phyloP scores from a whole-genome alignment of 768 basidiomycete species.

The Coprinellus aureogranulatus region DNA sequence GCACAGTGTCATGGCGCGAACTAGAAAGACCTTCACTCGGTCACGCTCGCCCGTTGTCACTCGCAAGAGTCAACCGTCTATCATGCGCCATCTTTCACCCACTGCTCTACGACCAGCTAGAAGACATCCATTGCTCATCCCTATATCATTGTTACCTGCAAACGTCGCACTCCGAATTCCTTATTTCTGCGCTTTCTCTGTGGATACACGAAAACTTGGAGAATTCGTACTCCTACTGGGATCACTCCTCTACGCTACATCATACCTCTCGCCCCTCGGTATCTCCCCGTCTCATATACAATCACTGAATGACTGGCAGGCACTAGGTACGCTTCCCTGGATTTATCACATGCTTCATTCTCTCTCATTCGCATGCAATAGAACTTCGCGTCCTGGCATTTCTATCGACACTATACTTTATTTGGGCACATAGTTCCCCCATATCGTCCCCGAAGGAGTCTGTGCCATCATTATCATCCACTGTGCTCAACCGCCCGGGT shows the following conservation, averaged over 20 bases:
- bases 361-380: conserved; percentile 21
- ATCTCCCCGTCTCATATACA: conserved; percentile 24
- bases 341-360: neutral
- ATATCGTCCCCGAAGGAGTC: conserved; percentile 16
- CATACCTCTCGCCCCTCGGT: conserved; percentile 36
- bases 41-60: conserved; percentile 63
- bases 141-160: conserved; percentile 45
- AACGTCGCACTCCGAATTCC: conserved; percentile 43
- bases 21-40: conserved; percentile 54
- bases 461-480: conserved; percentile 12
- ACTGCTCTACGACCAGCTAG: conserved; percentile 44
- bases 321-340: conserved; percentile 42
- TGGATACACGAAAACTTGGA: conserved; percentile 59
- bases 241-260: conserved; percentile 57
- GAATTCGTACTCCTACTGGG: conserved; percentile 67
- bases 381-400: conserved; percentile 58
- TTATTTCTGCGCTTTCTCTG: conserved; percentile 51
- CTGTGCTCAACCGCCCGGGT: conserved; percentile 26
- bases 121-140: conserved; percentile 29
- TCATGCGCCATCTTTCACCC: conserved; percentile 37
- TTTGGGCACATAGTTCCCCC: conserved; percentile 58
- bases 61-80: conserved; percentile 24
- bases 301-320: conserved; percentile 42
- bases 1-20: conserved; percentile 24
- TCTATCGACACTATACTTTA: conserved; percentile 56